Evolutionary conservation across 2,329 filamentous ascomycete genomes (phyloP).

Genomic region (Cytospora chrysosperma): DNA sequence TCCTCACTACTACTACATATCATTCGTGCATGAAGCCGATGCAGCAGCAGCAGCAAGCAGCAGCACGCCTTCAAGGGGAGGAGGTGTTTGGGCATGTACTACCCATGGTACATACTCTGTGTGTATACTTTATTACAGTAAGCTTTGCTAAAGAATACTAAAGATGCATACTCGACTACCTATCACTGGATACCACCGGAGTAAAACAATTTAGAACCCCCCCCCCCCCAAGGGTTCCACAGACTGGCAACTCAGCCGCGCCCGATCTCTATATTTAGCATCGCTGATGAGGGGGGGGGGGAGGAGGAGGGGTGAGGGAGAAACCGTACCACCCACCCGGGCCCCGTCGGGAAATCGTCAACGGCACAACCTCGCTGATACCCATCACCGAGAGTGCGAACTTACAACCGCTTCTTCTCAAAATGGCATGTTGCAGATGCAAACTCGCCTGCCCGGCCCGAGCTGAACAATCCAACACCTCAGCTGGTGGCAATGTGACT

Average conservation of each 20-base stretch:
- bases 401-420: not conserved
- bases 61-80: not conserved
- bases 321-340: not conserved
- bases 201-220: not conserved
- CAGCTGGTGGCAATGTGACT: not conserved
- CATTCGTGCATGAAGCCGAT: not conserved
- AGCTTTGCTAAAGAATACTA: too few species aligned
- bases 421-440: not conserved
- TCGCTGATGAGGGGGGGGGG: not conserved
- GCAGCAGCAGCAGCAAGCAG: not conserved
- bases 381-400: not conserved
- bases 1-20: not conserved
- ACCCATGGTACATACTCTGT: too few species aligned
- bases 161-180: not conserved
- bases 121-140: not conserved
- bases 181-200: not conserved
- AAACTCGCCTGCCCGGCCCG: not conserved
- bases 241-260: constrained; percentile 5
- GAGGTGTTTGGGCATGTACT: too few species aligned
- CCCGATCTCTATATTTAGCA: constrained; percentile 15
- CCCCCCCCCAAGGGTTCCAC: too few species aligned
- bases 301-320: not conserved
- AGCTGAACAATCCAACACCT: not conserved
- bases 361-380: not conserved
- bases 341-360: not conserved